Evolutionary conservation across 169 alveolate species (phyloP), one percentile per base, ranked within the genome.

Genomic region (Theileria equi): DNA sequence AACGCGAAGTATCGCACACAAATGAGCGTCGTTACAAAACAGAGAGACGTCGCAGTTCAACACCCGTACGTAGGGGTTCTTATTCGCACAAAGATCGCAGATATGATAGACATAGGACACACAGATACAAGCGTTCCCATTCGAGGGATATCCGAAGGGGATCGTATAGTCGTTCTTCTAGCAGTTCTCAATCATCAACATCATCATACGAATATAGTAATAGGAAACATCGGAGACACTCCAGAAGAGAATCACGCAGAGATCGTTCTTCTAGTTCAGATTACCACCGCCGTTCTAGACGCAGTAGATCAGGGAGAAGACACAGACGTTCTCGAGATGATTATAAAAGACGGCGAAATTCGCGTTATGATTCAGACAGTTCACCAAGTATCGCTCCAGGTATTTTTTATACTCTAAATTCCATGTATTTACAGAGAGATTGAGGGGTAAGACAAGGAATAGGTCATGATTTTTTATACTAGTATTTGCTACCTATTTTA

Each of bases 341-440:
- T 23, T 32, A 41, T 13, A 48, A 25, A 48, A 34, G 67, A 5
- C 38, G 44, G 49, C 1, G 45, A 5, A 53, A 44, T 10, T 25
- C 25, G 10, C 54, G 54, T 28, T 10, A 53, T 44, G 25, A 28
- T 29, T 26, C 70, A 21, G 31, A 43, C 26, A 44, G 48, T 44
- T 60, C 70, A 17, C 32, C 70, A 1, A 25, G 59, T 2, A 6
- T 60, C 3, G 38, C 16, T 2, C 70, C 70, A 10, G 70, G 70
- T 60, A 60, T 25, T 23, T 38, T 13, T 57, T 54, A 2, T 10
- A 4, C 65, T 5, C 28, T 34, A 21, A 11, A 45, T 1, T 16
- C 34, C 28, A 21, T 50, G 13, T 11, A 7, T 29, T 19, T 31
- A 36, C 25, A 54, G 65, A 34, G n/a, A 45, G 5, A 54, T 45